These are phyloP conservation scores for Vigna unguiculata DNA, from an alignment of 306 rosid species.

Conservation along the genomic window DNA sequence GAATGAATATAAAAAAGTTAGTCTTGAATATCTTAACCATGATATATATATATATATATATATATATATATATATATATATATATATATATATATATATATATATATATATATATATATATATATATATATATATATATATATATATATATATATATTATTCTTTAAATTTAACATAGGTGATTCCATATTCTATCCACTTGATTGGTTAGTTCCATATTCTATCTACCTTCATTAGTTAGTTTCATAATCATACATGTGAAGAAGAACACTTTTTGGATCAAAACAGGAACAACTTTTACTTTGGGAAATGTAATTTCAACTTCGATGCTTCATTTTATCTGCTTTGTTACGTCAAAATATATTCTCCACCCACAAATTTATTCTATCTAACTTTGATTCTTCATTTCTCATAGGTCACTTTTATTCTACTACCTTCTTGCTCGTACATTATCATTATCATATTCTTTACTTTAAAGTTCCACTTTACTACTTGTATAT, in stretches of 20 bases:
- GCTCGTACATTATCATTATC: conserved; percentile 6
- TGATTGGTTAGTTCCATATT: conserved; percentile 38
- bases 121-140: too few relatives aligned
- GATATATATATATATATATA: too few relatives aligned
- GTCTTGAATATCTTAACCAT: too few relatives aligned
- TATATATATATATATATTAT: conserved; percentile 19
- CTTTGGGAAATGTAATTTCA: conserved; percentile 33
- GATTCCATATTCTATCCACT: conserved; percentile 44
- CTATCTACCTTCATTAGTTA: conserved; percentile 37
- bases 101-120: too few relatives aligned
- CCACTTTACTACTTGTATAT: neutral
- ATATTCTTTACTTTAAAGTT: conserved; percentile 32
- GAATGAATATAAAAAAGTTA: too few relatives aligned
- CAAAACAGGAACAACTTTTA: conserved; percentile 30
- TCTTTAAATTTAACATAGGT: neutral
- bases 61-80: too few relatives aligned
- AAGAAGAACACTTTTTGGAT: conserved; percentile 35
- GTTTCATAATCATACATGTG: conserved; percentile 26
- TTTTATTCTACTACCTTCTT: conserved; percentile 14
- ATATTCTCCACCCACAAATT: conserved; percentile 52
- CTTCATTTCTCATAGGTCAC: conserved; percentile 40
- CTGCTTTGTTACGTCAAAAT: conserved; percentile 42
- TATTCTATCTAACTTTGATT: conserved; percentile 47
- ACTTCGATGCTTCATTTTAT: conserved; percentile 46
- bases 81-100: too few relatives aligned